Conservation (phyloP, 495 filamentous ascomycete genomes). For the Hypoxylon perforatum region DNA sequence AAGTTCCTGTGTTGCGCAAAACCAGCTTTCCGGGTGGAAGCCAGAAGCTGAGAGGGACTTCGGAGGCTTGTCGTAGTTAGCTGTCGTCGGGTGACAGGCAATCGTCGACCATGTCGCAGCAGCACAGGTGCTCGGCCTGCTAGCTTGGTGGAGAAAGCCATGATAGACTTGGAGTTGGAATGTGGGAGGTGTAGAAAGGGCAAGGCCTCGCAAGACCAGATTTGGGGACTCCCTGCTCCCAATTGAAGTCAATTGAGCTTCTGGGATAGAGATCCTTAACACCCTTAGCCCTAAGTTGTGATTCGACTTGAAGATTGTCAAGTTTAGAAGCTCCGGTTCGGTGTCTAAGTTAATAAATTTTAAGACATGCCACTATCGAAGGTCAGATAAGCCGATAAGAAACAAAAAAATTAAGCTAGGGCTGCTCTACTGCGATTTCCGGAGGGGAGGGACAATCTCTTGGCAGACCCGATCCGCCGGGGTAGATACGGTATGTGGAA, state of each 20-base stretch:
- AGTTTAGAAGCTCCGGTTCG: conserved; percentile 21
- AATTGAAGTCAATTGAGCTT: conserved; percentile 45
- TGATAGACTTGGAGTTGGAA: conserved; percentile 26
- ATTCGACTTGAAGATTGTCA: conserved; percentile 12
- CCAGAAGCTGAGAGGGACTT: conserved; percentile 46
- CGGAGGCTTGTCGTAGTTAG: conserved; percentile 49
- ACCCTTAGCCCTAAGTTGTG: conserved; percentile 15
- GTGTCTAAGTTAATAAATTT: conserved; percentile 39
- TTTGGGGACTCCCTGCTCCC: conserved; percentile 40
- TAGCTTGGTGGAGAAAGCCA: conserved; percentile 51
- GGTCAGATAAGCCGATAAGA: conserved; percentile 41
- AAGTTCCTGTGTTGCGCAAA: conserved; percentile 55
- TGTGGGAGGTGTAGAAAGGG: conserved; percentile 23
- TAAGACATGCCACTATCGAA: conserved; percentile 29
- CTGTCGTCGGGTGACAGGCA: conserved; percentile 53
- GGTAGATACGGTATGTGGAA: conserved; percentile 10
- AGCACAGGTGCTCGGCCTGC: conserved; percentile 61
- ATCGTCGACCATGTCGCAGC: conserved; percentile 60
- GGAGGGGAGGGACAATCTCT: conserved; percentile 33
- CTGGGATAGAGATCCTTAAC: conserved; percentile 17
- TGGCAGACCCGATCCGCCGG: conserved; percentile 37
- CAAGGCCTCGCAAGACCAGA: conserved; percentile 35
- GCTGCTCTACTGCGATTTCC: conserved; percentile 37
- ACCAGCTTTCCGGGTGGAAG: conserved; percentile 38
- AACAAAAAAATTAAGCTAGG: conserved; percentile 32